Evolutionary conservation across 2,329 filamentous ascomycete genomes (phyloP), one percentile per base, ranked within the genome.

Genomic region (Apiospora malaysiana): DNA sequence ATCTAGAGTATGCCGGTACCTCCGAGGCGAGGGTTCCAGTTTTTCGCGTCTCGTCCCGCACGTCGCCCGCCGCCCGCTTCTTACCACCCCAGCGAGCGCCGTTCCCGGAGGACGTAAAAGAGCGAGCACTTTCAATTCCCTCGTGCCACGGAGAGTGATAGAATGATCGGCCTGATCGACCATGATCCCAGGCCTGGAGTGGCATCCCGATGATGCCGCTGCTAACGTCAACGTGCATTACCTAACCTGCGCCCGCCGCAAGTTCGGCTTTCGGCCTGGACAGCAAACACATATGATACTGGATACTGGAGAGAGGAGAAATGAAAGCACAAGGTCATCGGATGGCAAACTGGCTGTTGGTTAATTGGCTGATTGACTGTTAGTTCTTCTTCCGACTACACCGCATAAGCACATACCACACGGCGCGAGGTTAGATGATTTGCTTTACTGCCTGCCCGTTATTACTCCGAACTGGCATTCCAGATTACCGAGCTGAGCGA

Each of bases 21-120:
- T 40, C 56, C 56, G 56, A 63, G 18, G 56, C 32, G 42, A 32
- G 9, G 42, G 56, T 21, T 21, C 51, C 56, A 63, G n/a, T 18
- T 63, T 63, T 63, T 63, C 56, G 32, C 56, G 56, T 63, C 56
- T 63, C 56, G 56, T 63, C 56, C 56, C 56, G 56, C 56, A 63
- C 32, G 56, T 18, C 27, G 56, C 21, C 56, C 56, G 56, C 56
- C 56, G 56, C 56, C 42, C 42, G 14, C 42, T 14, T 9, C 40
- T 42, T 14, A 42, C 40, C 8, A 27, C 23, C 7, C 27, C 56
- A n/a, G n/a, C n/a, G 8, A 63, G 21, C 21, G 27, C 56, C 56
- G 56, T 63, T 63, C 56, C 56, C 56, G 56, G 56, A 37, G 42
- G 42, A 12, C 40, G 4, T 45, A 45, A 32, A 63, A 18, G 32